phyloP scores from a whole-genome alignment of 805 yeast genomes.

The Barnettozyma wickerhamii region DNA sequence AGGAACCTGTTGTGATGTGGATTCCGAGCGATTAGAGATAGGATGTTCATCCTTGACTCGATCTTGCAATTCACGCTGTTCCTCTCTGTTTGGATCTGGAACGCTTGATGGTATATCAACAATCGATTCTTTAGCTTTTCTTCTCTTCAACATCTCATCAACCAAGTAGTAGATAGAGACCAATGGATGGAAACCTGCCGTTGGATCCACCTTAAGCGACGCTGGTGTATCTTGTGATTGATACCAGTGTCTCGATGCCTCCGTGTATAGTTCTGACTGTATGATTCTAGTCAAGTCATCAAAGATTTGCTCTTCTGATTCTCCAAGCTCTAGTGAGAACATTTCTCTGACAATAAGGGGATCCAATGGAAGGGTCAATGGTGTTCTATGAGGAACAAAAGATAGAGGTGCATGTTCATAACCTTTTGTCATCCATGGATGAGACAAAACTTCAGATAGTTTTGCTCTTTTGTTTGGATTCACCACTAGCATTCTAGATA shows the following conservation, averaged over 20 bases:
- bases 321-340: slow-evolving; percentile 73
- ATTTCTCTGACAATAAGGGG: slow-evolving; percentile 66
- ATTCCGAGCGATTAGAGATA: slow-evolving; percentile 6
- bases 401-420: slow-evolving; percentile 68
- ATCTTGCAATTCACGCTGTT: slow-evolving; percentile 8
- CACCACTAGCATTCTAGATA: slow-evolving; percentile 88
- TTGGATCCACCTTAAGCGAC: slow-evolving; percentile 44
- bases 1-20: not conserved
- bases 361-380: slow-evolving; percentile 68
- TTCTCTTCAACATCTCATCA: slow-evolving; percentile 75
- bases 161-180: slow-evolving; percentile 83
- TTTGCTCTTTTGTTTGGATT: slow-evolving; percentile 80
- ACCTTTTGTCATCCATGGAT: slow-evolving; percentile 94
- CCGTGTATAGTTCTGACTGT: slow-evolving; percentile 59
- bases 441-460: slow-evolving; percentile 71
- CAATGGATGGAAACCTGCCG: slow-evolving; percentile 83
- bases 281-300: slow-evolving; percentile 55
- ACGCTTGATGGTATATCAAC: slow-evolving; percentile 25
- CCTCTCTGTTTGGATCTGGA: slow-evolving; percentile 15
- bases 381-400: slow-evolving; percentile 73
- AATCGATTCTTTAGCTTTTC: slow-evolving; percentile 50
- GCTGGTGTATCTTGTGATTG: slow-evolving; percentile 8
- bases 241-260: slow-evolving; percentile 61
- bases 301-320: slow-evolving; percentile 49
- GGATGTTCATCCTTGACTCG: slow-evolving; percentile 9